A percentile compares a stretch with the other conserved stretches of the same genome.
phyloP scores from a whole-genome alignment of 2,329 filamentous ascomycete species.

The Colletotrichum viniferum region DNA sequence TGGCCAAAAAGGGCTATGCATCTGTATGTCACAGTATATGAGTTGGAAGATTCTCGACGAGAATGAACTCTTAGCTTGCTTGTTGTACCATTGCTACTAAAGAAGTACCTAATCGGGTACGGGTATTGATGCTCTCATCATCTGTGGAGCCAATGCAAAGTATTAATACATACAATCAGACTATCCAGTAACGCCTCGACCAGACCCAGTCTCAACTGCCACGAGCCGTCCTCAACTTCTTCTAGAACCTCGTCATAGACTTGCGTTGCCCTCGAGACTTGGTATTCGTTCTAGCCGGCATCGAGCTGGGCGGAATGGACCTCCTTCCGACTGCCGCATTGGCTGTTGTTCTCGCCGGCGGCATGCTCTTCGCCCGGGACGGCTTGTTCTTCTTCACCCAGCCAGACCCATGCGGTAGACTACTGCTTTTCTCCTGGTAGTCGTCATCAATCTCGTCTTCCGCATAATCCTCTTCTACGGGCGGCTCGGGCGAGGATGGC shows the following conservation, averaged over 20 bases:
- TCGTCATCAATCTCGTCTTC: constrained; percentile 43
- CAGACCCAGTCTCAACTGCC: background rate
- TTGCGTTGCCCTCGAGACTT: background rate
- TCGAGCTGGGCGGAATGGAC: background rate
- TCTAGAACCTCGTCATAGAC: background rate
- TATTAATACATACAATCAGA: background rate
- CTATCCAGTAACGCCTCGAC: background rate
- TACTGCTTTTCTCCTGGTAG: constrained; percentile 27
- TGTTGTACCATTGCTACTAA: background rate
- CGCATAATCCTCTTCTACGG: constrained; percentile 34
- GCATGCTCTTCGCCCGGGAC: constrained; percentile 1
- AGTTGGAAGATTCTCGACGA: no score
- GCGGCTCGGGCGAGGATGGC: constrained; percentile 24
- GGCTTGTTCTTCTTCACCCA: constrained; percentile 25
- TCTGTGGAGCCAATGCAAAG: background rate
- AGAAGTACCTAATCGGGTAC: background rate
- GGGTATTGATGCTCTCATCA: background rate
- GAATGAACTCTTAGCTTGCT: no score
- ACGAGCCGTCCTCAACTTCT: background rate
- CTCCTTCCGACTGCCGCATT: background rate
- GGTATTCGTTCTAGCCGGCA: background rate
- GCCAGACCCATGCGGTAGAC: constrained; percentile 17
- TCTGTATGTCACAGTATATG: no score
- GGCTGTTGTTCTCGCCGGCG: background rate
- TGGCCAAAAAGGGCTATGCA: no score